A percentile compares a stretch with the other conserved stretches of the same genome.
These are phyloP conservation scores for Aspergillus wentii DNA, from an alignment of 495 filamentous ascomycete species.

Conservation along the genomic window DNA sequence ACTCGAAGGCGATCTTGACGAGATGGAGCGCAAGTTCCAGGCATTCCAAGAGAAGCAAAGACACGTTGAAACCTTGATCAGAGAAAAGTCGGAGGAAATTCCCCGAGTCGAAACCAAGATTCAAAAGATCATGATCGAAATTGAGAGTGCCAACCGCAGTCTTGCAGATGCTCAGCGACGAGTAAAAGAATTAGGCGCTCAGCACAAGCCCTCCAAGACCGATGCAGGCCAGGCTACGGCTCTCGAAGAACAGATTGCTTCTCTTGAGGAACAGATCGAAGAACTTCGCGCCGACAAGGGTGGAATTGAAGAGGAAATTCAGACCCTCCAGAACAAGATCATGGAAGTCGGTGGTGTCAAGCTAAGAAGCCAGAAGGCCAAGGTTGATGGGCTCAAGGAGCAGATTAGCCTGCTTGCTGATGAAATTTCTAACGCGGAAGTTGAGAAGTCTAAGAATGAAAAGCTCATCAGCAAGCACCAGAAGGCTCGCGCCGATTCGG, in stretches of 20 bases:
- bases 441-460: constrained; percentile 82
- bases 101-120: constrained; percentile 83
- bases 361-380: constrained; percentile 83
- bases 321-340: constrained; percentile 87
- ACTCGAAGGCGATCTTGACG: constrained; percentile 80
- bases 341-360: constrained; percentile 96
- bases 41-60: constrained; percentile 75
- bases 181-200: constrained; percentile 72
- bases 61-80: constrained; percentile 66
- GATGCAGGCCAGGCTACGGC: constrained; percentile 65
- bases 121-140: constrained; percentile 86
- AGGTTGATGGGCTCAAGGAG: constrained; percentile 86
- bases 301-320: constrained; percentile 87
- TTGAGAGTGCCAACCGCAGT: constrained; percentile 81
- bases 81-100: constrained; percentile 72
- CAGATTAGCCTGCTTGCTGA: constrained; percentile 78
- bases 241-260: constrained; percentile 71
- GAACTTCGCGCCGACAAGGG: constrained; percentile 76
- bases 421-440: constrained; percentile 76
- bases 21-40: constrained; percentile 72
- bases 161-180: constrained; percentile 78
- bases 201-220: constrained; percentile 71
- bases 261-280: constrained; percentile 71
- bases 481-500: constrained; percentile 69
- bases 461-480: constrained; percentile 85